These are phyloP conservation scores for Aspergillus niger DNA, from an alignment of 2,329 filamentous ascomycete species.

Conservation along the genomic window DNA sequence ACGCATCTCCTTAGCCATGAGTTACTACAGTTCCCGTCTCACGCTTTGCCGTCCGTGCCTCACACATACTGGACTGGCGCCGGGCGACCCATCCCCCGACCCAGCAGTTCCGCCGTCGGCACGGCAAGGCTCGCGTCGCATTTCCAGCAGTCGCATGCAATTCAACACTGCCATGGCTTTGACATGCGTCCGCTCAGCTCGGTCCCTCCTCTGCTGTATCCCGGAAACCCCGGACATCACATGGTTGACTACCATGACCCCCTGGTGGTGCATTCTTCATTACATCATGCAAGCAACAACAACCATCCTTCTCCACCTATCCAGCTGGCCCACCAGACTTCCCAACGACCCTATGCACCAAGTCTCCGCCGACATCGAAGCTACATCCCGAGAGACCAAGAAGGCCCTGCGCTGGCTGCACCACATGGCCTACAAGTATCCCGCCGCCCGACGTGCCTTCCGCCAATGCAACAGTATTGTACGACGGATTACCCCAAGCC, in stretches of 20 bases:
- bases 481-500: conserved; percentile 30
- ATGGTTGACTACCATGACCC: conserved; percentile 38
- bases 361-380: conserved; percentile 23
- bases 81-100: neutral
- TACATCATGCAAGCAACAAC: conserved; percentile 47
- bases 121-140: neutral
- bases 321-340: conserved; percentile 18
- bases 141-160: conserved; percentile 1
- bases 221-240: conserved; percentile 38
- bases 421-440: conserved; percentile 32
- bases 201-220: conserved; percentile 39
- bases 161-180: conserved; percentile 31
- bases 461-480: conserved; percentile 36
- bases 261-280: conserved; percentile 49
- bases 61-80: conserved; percentile 32
- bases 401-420: conserved; percentile 45
- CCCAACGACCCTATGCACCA: conserved; percentile 18
- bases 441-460: conserved; percentile 40
- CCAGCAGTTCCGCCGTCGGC: neutral
- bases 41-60: conserved; percentile 47
- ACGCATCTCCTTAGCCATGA: conserved; percentile 42
- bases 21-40: conserved; percentile 45
- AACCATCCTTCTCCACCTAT: conserved; percentile 44
- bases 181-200: conserved; percentile 43
- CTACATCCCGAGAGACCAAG: conserved; percentile 32